These are phyloP conservation scores for Daldinia caldariorum DNA, from an alignment of 495 filamentous ascomycete species.

Conservation along the genomic window DNA sequence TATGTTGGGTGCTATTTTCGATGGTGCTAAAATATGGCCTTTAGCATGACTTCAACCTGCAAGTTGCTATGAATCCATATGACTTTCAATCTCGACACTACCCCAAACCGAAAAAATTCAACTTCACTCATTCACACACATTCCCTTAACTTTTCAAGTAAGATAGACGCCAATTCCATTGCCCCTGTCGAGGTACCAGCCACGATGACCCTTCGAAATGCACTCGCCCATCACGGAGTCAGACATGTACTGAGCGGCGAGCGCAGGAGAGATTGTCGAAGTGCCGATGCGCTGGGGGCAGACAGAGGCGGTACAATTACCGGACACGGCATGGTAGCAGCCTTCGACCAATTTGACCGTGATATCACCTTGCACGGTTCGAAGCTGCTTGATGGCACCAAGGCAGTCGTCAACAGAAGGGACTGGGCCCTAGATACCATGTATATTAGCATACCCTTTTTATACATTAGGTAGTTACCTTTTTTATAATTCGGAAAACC, in stretches of 20 bases:
- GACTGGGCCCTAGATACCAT: constrained; percentile 32
- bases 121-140: background rate
- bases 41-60: background rate
- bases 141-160: constrained; percentile 18
- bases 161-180: constrained; percentile 45
- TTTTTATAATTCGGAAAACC: background rate
- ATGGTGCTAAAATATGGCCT: background rate
- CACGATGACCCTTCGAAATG: constrained; percentile 45
- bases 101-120: background rate
- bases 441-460: background rate
- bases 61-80: constrained; percentile 10
- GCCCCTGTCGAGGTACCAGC: constrained; percentile 44
- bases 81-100: background rate
- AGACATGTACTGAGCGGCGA: constrained; percentile 42
- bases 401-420: constrained; percentile 45
- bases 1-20: constrained; percentile 4
- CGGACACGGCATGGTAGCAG: constrained; percentile 39
- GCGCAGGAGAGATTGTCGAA: constrained; percentile 38
- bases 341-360: constrained; percentile 43
- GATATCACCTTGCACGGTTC: constrained; percentile 36
- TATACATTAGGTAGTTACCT: background rate
- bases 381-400: constrained; percentile 35
- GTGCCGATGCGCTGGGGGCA: constrained; percentile 43
- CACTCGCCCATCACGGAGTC: constrained; percentile 41
- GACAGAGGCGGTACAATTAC: constrained; percentile 45